Conservation (phyloP, 179 eudicot species). For the Sideroxylon spinosum region DNA sequence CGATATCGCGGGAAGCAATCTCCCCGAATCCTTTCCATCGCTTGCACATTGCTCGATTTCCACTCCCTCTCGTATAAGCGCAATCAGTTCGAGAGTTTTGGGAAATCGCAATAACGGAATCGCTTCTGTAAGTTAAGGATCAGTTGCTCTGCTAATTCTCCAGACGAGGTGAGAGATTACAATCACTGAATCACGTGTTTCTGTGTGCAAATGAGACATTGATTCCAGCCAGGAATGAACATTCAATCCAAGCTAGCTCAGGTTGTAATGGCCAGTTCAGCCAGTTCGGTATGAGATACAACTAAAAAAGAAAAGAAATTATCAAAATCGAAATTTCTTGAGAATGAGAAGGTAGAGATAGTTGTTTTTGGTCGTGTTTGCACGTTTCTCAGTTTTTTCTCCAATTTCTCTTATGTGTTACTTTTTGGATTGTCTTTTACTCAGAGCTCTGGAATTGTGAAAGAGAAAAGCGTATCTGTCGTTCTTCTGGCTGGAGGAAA, state of each 20-base stretch:
- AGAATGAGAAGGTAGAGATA: too few species aligned
- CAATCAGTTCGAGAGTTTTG: conserved; percentile 11
- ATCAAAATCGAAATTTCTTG: too few species aligned
- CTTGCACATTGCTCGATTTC: conserved; percentile 8
- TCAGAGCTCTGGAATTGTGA: conserved; percentile 54
- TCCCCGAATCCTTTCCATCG: conserved; percentile 16
- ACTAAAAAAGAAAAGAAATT: too few species aligned
- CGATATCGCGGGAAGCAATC: conserved; percentile 1
- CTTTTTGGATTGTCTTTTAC: conserved; percentile 1
- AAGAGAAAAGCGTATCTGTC: conserved; percentile 84
- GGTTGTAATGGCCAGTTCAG: too few species aligned
- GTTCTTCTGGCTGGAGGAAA: conserved; percentile 94
- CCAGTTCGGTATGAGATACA: too few species aligned
- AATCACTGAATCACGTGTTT: neutral
- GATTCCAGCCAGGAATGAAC: too few species aligned
- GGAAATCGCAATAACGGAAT: neutral
- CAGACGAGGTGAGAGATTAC: conserved; percentile 24
- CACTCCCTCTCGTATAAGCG: neutral
- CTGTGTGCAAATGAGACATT: too few species aligned
- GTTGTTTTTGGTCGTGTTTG: conserved; percentile 1
- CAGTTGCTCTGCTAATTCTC: conserved; percentile 33
- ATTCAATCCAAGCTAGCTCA: too few species aligned
- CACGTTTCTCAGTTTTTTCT: neutral
- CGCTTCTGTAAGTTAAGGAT: conserved; percentile 18
- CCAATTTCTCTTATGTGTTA: neutral